Percentiles rank a stretch among this genome's conserved stretches.
Evolutionary conservation across 169 alveolate genomes (phyloP).

Genomic region (Blepharisma undulans): DNA sequence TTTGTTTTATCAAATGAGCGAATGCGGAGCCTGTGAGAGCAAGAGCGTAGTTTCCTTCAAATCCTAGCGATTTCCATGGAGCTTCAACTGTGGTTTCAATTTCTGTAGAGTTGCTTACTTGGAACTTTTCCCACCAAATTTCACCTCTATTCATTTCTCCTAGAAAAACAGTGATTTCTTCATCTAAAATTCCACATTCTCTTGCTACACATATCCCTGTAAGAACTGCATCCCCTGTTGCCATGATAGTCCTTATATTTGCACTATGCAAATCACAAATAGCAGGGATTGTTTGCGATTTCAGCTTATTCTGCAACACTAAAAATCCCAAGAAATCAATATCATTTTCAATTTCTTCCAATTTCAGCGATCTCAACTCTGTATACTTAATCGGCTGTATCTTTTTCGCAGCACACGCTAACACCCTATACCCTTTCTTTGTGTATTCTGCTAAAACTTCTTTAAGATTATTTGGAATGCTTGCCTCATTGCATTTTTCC

Average conservation of each 20-base stretch:
- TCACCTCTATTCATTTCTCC: constrained; percentile 24
- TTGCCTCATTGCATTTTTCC: constrained; percentile 64
- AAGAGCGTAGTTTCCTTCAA: constrained; percentile 38
- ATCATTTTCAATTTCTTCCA: constrained; percentile 74
- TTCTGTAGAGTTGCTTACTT: neutral
- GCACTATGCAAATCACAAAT: constrained; percentile 69
- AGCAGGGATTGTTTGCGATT: constrained; percentile 59
- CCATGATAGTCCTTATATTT: constrained; percentile 83
- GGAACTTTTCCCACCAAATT: neutral
- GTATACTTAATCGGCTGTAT: constrained; percentile 48
- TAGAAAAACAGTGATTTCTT: neutral
- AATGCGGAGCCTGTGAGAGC: constrained; percentile 70
- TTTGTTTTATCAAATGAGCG: constrained; percentile 3
- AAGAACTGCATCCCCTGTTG: constrained; percentile 90
- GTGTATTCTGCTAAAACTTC: constrained; percentile 74
- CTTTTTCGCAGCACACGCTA: constrained; percentile 72
- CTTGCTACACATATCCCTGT: constrained; percentile 87
- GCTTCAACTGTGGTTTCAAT: neutral
- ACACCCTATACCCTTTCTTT: constrained; percentile 76
- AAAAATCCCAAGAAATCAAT: constrained; percentile 79
- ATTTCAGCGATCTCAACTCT: constrained; percentile 35
- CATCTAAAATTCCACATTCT: constrained; percentile 78
- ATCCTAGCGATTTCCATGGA: neutral
- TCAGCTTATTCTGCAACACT: constrained; percentile 78
- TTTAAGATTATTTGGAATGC: constrained; percentile 78